phyloP scores from a whole-genome alignment of 495 filamentous ascomycete genomes.

The Cercophora scortea region DNA sequence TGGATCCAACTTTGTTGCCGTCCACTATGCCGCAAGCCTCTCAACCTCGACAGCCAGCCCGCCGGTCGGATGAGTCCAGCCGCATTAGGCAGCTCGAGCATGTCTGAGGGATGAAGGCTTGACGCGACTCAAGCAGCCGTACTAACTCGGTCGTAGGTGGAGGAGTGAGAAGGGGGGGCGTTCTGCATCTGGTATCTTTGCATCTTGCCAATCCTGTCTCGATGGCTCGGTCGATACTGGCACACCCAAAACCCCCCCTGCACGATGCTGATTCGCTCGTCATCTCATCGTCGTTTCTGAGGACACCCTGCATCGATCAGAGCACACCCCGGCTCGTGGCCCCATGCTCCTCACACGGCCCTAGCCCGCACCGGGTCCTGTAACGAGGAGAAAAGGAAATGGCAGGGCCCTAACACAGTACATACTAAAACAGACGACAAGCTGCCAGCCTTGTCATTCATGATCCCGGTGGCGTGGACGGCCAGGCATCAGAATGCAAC shows the following conservation, averaged over 20 bases:
- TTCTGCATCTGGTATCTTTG: constrained; percentile 11
- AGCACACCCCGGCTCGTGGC: constrained; percentile 13
- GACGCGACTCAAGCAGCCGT: constrained; percentile 1
- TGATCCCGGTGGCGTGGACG: constrained; percentile 19
- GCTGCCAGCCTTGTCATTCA: constrained; percentile 11
- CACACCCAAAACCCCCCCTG: constrained; percentile 12
- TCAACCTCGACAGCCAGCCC: too few species aligned
- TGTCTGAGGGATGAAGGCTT: neutral
- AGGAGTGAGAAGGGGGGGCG: constrained; percentile 1
- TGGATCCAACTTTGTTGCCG: neutral
- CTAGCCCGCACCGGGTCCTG: constrained; percentile 16
- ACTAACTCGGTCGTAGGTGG: constrained; percentile 4
- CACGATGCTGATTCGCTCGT: constrained; percentile 10
- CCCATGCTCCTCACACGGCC: constrained; percentile 19
- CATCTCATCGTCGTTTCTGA: constrained; percentile 2
- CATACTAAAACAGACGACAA: constrained; percentile 20
- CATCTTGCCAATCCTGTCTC: constrained; percentile 1
- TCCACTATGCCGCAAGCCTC: neutral
- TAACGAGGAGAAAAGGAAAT: constrained; percentile 13
- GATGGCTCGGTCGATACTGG: constrained; percentile 6
- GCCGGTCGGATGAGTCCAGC: constrained; percentile 4
- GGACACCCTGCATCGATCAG: constrained; percentile 18
- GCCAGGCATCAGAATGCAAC: constrained; percentile 2
- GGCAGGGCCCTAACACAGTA: constrained; percentile 17
- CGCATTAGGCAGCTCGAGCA: constrained; percentile 8